These are phyloP conservation scores for Tricholoma hemisulphureum DNA, from an alignment of 768 basidiomycete species.

Conservation along the genomic window DNA sequence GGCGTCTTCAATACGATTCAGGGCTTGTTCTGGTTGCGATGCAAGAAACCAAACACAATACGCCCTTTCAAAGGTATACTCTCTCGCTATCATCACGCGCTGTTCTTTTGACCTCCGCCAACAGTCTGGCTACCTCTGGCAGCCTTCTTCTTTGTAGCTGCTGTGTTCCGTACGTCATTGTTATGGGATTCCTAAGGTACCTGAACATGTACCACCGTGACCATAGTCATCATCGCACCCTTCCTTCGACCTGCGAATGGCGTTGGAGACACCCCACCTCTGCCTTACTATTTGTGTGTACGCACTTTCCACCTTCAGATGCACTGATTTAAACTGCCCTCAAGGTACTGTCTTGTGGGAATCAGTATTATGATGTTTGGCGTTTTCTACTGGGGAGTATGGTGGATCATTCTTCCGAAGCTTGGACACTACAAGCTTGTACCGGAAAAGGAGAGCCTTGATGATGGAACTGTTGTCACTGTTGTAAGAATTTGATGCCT, in stretches of 20 bases:
- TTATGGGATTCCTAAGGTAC: not conserved
- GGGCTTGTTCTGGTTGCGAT: slow-evolving; percentile 59
- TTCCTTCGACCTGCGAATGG: slow-evolving; percentile 54
- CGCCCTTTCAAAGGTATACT: slow-evolving; percentile 53
- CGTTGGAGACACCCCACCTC: slow-evolving; percentile 57
- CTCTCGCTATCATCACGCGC: not conserved
- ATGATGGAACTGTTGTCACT: not conserved
- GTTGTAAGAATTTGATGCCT: not conserved
- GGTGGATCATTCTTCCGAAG: not conserved
- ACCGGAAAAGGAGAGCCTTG: not conserved
- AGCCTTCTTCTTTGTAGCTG: not conserved
- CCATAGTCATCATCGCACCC: slow-evolving; percentile 50
- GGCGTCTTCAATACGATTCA: slow-evolving; percentile 9
- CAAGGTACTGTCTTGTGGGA: not conserved
- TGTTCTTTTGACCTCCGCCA: not conserved
- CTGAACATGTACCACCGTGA: not conserved
- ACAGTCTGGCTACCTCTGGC: not conserved
- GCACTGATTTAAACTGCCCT: no score
- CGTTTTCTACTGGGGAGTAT: not conserved
- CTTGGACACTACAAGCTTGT: not conserved
- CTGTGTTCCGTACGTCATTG: not conserved
- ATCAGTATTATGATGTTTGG: not conserved
- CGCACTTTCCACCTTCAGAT: no score
- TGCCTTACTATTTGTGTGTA: slow-evolving; percentile 53
- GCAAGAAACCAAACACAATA: slow-evolving; percentile 42